Base-by-base conservation (phyloP, 768 basidiomycete genomes). In the Tulasnella sp. region DNA sequence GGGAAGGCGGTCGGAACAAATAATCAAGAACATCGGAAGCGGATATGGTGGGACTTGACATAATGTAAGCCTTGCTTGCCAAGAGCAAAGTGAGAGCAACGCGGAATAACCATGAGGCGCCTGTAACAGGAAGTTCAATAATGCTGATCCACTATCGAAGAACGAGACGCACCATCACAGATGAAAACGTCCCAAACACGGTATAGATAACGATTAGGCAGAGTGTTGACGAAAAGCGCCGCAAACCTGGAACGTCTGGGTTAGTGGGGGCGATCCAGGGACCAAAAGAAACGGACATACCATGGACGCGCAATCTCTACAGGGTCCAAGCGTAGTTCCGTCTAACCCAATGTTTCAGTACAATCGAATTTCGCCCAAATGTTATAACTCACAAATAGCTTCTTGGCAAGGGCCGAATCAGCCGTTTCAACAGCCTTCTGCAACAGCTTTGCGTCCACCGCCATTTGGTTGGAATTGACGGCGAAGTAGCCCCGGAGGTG, bases 151-250 rank as follows among this genome's bases (percentile, higher is more conserved):
- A 37, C 64, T 69, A 24, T 28, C 12, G 64, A 34, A 69, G 31
- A 41, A 78, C 18, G 58, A 11, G 75, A 80, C 87, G 40, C 84
- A 94, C 94, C 94, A 86, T 96, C 94, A 82, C 89, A 93, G 28
- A 96, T 85, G 84, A 95, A 95, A 3, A 96, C 84, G 84, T 95
- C 95, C 94, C 95, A 96, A 18, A 94, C 89, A 40, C 95, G 88
- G 80, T 92, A 90, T 22, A 94, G 86, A 83, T 91, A 90, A 2
- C 92, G 90, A 0, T 87, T 84, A 0, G 94, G 92, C 20, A 95
- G 87, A 0, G 88, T 88, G 14, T 91, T 90, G 1, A 91, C 92
- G 78, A 95, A 96, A 22, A 95, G 84, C 3, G 91, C 89, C 0
- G 91, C 90, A 82, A 96, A 94, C 94, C 94, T 94, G 80, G 0